Base-by-base conservation (phyloP, 1,284 basidiomycete genomes). In the Malassezia nana region DNA sequence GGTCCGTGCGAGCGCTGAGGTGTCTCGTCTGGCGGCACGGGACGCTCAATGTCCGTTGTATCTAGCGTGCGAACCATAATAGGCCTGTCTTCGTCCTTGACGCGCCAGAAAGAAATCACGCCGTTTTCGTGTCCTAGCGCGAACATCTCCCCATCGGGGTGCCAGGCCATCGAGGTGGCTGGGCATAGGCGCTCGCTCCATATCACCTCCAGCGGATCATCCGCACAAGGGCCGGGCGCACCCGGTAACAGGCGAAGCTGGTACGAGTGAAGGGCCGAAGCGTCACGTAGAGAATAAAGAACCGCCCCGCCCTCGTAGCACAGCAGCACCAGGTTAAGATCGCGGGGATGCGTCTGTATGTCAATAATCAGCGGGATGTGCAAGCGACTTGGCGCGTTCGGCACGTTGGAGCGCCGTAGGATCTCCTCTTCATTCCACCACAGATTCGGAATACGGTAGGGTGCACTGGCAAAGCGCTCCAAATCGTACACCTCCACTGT, bases 61-160 rank as follows among this genome's bases (percentile, higher is more conserved):
- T 66, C 65, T 12, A 72, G 58, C 15, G 66, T 65, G 46, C 86
- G 79, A 7, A 89, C 86, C 61, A 84, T 78, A 25, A 94, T 76
- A 0, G 89, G 89, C 55, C 83, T 82, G 59, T 86, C 83, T 62
- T 85, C 81, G 59, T 92, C 87, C 40, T 85, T 83, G 4, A 85
- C 77, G 1, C 84, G 83, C 86, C 89, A 92, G 73, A 92, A 88
- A 4, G 85, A 82, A 42, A 95, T 80, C 45, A 82, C 84, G 8
- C 89, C 89, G 73, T 95, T 89, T n/a, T 81, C 79, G 70, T 92
- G 82, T 1, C 86, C 86, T 35, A 81, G 81, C 10, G 74, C 78
- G 55, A 79, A 79, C 15, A 76, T 72, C 8, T 76, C 71, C 1
- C 79, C 80, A 54, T 81, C 79, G 0, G 79, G 78, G 22, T 78